Evolutionary conservation across 495 filamentous ascomycete species (phyloP).

Genomic region (Trichoderma reesei): DNA sequence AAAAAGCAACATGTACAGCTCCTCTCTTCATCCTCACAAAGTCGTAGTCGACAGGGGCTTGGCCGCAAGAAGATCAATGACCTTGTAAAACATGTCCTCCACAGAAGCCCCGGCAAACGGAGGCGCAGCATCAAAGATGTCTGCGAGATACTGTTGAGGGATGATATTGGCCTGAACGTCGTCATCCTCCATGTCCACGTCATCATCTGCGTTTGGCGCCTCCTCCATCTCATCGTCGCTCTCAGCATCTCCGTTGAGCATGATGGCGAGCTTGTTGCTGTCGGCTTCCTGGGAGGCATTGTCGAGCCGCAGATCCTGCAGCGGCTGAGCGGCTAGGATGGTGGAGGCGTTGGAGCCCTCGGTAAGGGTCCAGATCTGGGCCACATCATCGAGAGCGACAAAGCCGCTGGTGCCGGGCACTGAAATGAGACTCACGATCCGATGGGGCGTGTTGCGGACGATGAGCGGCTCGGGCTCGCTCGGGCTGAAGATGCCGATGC

Average conservation of each 20-base stretch:
- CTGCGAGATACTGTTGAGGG: conserved; percentile 54
- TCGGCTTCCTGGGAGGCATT: conserved; percentile 14
- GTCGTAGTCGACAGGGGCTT: conserved; percentile 24
- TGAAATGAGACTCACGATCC: conserved; percentile 47
- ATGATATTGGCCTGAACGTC: conserved; percentile 42
- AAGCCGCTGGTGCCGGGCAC: conserved; percentile 48
- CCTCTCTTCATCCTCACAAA: neutral
- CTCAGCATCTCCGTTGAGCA: conserved; percentile 37
- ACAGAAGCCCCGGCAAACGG: conserved; percentile 70
- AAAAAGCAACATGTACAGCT: neutral
- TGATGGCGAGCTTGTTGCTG: conserved; percentile 16
- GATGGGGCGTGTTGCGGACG: conserved; percentile 31
- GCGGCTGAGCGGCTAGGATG: conserved; percentile 37
- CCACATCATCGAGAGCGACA: conserved; percentile 48
- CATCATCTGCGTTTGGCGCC: conserved; percentile 20
- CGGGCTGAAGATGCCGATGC: conserved; percentile 49
- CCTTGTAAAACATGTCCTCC: conserved; percentile 65
- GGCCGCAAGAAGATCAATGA: conserved; percentile 49
- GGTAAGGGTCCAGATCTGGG: conserved; percentile 45
- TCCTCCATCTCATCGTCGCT: conserved; percentile 33
- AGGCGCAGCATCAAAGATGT: conserved; percentile 64
- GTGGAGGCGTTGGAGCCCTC: conserved; percentile 37
- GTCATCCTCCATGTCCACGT: conserved; percentile 29
- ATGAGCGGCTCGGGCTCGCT: conserved; percentile 39
- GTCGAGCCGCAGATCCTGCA: conserved; percentile 37